Percentiles rank a stretch among this genome's conserved stretches.
phyloP scores from a whole-genome alignment of 495 filamentous ascomycete species.

The Wilcoxina mikolae region DNA sequence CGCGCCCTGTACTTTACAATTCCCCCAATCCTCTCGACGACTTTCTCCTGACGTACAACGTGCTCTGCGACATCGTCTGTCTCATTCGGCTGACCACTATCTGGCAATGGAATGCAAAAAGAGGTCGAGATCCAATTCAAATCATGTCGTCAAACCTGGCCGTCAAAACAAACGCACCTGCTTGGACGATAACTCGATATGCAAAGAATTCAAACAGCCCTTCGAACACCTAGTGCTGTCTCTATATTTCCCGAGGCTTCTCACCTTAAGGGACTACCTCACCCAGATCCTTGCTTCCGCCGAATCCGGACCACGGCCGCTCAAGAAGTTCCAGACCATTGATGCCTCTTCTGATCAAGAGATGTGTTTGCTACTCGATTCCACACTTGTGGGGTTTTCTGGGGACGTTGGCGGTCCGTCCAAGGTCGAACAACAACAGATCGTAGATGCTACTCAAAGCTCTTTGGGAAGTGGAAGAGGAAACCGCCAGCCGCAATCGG shows the following conservation, averaged over 20 bases:
- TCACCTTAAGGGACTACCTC: slow-evolving; percentile 60
- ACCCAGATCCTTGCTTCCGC: slow-evolving; percentile 39
- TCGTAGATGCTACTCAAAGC: slow-evolving; percentile 30
- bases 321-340: slow-evolving; percentile 31
- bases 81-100: no score
- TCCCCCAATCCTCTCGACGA: no score
- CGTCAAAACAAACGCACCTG: not conserved
- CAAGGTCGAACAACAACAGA: slow-evolving; percentile 33
- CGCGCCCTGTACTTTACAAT: no score
- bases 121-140: not conserved
- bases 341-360: slow-evolving; percentile 12
- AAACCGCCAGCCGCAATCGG: slow-evolving; percentile 1
- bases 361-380: slow-evolving; percentile 18
- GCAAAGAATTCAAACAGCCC: not conserved
- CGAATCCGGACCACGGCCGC: slow-evolving; percentile 35
- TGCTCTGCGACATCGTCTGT: no score
- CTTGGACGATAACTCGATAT: not conserved
- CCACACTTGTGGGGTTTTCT: slow-evolving; percentile 16
- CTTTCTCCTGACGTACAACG: no score
- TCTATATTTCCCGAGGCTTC: slow-evolving; percentile 54
- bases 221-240: slow-evolving; percentile 52
- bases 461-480: not conserved
- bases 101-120: no score
- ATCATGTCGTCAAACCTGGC: not conserved
- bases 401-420: slow-evolving; percentile 26